A percentile compares a stretch with the other conserved stretches of the same genome.
Evolutionary conservation across 352 stramenopile species (phyloP).

Genomic region (Pythium vanterpoolii): DNA sequence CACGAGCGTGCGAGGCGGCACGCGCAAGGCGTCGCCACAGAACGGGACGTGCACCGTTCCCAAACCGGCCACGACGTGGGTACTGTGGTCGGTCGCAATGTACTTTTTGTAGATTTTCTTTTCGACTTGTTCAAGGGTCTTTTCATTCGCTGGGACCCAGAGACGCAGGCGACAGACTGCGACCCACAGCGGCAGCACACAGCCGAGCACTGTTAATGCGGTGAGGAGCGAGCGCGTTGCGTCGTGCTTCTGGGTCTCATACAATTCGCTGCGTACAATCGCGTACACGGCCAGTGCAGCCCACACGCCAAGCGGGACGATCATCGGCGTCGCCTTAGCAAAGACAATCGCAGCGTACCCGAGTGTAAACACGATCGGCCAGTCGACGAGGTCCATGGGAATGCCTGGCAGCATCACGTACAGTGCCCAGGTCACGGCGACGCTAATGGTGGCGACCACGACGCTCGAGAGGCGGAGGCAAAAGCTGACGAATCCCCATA

Average conservation of each 20-base stretch:
- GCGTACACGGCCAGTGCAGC: conserved; percentile 32
- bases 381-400: conserved; percentile 46
- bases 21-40: conserved; percentile 50
- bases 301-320: conserved; percentile 6
- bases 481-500: conserved; percentile 53
- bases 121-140: conserved; percentile 50
- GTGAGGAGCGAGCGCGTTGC: conserved; percentile 30
- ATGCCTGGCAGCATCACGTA: conserved; percentile 55
- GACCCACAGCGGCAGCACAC: conserved; percentile 48
- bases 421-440: conserved; percentile 38
- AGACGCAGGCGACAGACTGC: conserved; percentile 42
- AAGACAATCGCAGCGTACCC: conserved; percentile 29
- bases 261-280: conserved; percentile 39
- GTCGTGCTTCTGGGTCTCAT: conserved; percentile 25
- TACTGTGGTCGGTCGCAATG: conserved; percentile 48
- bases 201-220: conserved; percentile 37
- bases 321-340: conserved; percentile 25
- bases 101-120: conserved; percentile 70
- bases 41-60: conserved; percentile 78
- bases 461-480: conserved; percentile 44
- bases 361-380: conserved; percentile 50
- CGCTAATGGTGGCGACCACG: conserved; percentile 26
- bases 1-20: conserved; percentile 56
- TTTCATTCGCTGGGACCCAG: conserved; percentile 54
- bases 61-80: conserved; percentile 56